Evolutionary conservation across 2,329 filamentous ascomycete genomes (phyloP), one percentile per base, ranked within the genome.

Genomic region (Claviceps sp.): DNA sequence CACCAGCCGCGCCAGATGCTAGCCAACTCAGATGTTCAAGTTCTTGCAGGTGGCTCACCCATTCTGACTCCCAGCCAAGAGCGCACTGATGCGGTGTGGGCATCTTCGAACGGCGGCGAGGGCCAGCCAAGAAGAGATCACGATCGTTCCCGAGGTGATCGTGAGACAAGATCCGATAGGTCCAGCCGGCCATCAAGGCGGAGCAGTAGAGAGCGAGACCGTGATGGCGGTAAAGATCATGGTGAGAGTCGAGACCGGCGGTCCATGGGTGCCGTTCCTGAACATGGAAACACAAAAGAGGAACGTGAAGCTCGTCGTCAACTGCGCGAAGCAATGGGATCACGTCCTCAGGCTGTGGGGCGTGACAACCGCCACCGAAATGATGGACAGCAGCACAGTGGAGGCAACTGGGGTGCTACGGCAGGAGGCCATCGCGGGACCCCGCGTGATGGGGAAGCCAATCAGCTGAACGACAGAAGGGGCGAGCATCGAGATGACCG

Each of bases 1-100:
- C 43, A 62, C 56, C 65, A 68, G 59, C 55, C 67, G 29, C 63
- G 71, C 14, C 67, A 66, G 50, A 72, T 69, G 52, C 60, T 80
- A 38, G 74, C 69, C 17, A 72, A 72, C 17, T 79, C 77, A 2
- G 78, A 81, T 56, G 74, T 73, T 1, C 78, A 81, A 58, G 74
- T 77, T 4, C 66, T 80, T 2, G 74, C 75, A 1, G 76, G 77
- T 22, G 75, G 73, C 17, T 77, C 78, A 23, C 74, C 72, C 20
- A 67, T 68, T 20, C 67, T 67, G 47, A 77, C 75, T 3, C 74
- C 76, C 0, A 60, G 68, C 3, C 70, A 74, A 22, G 77, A 80
- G 54, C 71, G 73, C 0, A 62, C 67, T 29, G 74, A 79, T 39
- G 64, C 70, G 7, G 57, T 70, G 13, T 67, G 72, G 23, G 43